Evolutionary conservation across 805 yeast genomes (phyloP).

Genomic region (Teunomyces funiuensis): DNA sequence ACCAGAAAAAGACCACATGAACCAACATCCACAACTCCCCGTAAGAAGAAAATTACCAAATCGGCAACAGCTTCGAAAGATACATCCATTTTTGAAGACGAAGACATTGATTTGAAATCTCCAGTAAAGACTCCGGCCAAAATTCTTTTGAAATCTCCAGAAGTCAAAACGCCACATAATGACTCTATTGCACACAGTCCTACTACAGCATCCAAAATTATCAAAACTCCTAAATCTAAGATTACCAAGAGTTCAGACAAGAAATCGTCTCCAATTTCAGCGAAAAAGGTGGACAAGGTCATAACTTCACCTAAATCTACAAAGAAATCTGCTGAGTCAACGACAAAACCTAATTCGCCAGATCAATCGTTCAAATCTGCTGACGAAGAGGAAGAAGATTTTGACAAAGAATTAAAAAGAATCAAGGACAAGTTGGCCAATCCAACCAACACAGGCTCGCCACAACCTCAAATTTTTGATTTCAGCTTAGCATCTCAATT

Average conservation of each 20-base stretch:
- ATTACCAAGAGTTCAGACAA: neutral
- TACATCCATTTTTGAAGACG: constrained; percentile 8
- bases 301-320: neutral
- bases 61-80: constrained; percentile 4
- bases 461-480: constrained; percentile 4
- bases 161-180: neutral
- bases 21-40: neutral
- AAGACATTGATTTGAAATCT: constrained; percentile 5
- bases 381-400: constrained; percentile 25
- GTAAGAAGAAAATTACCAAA: neutral
- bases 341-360: neutral
- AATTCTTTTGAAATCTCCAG: constrained; percentile 2
- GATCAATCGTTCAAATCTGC: constrained; percentile 8
- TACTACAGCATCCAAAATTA: too few species aligned
- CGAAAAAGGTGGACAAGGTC: neutral
- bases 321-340: neutral
- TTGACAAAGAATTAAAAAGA: constrained; percentile 21
- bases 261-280: neutral
- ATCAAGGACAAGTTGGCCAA: constrained; percentile 13
- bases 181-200: neutral
- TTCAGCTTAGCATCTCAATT: constrained; percentile 36
- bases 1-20: neutral
- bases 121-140: constrained; percentile 4
- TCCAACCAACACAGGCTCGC: constrained; percentile 6
- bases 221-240: constrained; percentile 2